Percentiles rank a stretch among this genome's conserved stretches.
Conservation (phyloP, 2,329 filamentous ascomycete genomes). For the Hirsutella thompsonii region DNA sequence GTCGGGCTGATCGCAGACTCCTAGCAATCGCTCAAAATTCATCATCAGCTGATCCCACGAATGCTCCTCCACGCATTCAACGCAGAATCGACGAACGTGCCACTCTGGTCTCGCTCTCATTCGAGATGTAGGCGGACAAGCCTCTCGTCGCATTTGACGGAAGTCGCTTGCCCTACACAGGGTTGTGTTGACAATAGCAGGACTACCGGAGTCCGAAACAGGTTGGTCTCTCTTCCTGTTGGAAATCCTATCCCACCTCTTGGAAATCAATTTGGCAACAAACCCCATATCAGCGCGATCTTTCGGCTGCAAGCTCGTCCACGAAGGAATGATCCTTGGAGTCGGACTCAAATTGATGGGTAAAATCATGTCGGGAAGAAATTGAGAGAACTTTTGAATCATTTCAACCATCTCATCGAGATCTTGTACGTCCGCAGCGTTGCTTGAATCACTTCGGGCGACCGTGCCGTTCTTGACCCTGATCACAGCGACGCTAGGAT, state of each 20-base stretch:
- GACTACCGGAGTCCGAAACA: not conserved
- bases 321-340: slow-evolving; percentile 34
- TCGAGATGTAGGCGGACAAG: slow-evolving; percentile 51
- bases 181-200: not conserved
- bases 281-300: slow-evolving; percentile 12
- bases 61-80: slow-evolving; percentile 48
- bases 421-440: slow-evolving; percentile 18
- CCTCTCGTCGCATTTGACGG: slow-evolving; percentile 28
- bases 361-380: slow-evolving; percentile 72
- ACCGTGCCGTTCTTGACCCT: slow-evolving; percentile 54
- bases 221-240: slow-evolving; percentile 1
- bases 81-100: slow-evolving; percentile 53
- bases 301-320: slow-evolving; percentile 35
- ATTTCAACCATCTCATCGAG: slow-evolving; percentile 44
- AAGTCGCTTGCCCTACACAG: slow-evolving; percentile 14
- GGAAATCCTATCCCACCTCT: slow-evolving; percentile 8
- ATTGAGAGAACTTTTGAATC: slow-evolving; percentile 57
- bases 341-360: slow-evolving; percentile 59
- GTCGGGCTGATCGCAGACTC: slow-evolving; percentile 68
- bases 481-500: slow-evolving; percentile 32
- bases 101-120: slow-evolving; percentile 46
- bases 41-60: slow-evolving; percentile 53
- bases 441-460: slow-evolving; percentile 19
- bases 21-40: slow-evolving; percentile 51
- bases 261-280: slow-evolving; percentile 16